Base-by-base conservation (phyloP, 805 yeast genomes). In the Hanseniaspora meyeri region DNA sequence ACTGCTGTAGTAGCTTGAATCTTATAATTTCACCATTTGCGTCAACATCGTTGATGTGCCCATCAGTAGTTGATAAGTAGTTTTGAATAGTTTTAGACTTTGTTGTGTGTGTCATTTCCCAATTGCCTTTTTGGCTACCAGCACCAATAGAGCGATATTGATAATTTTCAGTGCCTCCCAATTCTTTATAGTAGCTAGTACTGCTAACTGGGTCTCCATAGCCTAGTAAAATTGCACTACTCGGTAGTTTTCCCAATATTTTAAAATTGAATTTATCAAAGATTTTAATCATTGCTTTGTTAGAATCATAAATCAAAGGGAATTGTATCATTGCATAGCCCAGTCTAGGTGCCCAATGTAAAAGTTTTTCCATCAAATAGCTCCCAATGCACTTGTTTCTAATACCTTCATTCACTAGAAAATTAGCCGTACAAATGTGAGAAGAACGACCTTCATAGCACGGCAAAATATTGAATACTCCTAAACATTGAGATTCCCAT, bases 401-500 rank as follows among this genome's bases (percentile, higher is more conserved):
- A 62, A 87, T 87, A 61, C 95, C 95, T 4, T 95, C 93, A 68
- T 91, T 89, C 2, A 91, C 97, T 38, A 91, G 71, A 62, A 91
- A 85, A 20, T 84, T 83, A 1, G 87, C 95, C 0, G 95, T 86
- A 63, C 95, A 89, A n/a, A 93, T 83, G 65, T 91, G 97, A 0
- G 95, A 81, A 19, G 93, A 84, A 47, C 97, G 74, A 1, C 97
- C 97, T 0, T 97, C 96, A 65, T 83, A 91, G 63, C 87, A 85
- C 2, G 97, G 93, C 61, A 85, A 85, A 59, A 91, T 76, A 66
- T 77, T 82, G 65, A 91, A 89, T 1, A 90, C 78, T 0, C 97
- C 98, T 49, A 93, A 73, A 66, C 97, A 91, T 65, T 85, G 90
- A 63, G 86, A 87, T 59, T 89, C 95, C 96, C 97, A 90, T 65